phyloP scores from a whole-genome alignment of 495 filamentous ascomycete genomes.

The Talaromyces liani region DNA sequence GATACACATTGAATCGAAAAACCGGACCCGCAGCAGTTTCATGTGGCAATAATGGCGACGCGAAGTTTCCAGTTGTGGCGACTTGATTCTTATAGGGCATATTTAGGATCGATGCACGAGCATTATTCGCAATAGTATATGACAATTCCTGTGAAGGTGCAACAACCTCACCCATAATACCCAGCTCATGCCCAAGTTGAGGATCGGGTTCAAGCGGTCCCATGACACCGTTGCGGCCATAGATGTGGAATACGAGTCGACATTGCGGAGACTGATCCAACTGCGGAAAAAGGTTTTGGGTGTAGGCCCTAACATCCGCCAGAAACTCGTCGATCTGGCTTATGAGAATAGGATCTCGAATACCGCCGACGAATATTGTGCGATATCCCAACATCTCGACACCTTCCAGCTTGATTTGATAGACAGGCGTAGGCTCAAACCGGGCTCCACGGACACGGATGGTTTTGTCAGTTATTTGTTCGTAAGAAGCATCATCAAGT shows the following conservation, averaged over 20 bases:
- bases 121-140: constrained; percentile 26
- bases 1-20: constrained; percentile 39
- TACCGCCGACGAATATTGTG: constrained; percentile 36
- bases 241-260: constrained; percentile 33
- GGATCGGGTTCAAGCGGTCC: constrained; percentile 11
- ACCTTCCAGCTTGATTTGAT: constrained; percentile 41
- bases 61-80: constrained; percentile 39
- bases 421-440: constrained; percentile 24
- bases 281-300: constrained; percentile 16
- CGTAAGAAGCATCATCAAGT: constrained; percentile 26
- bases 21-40: constrained; percentile 30
- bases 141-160: constrained; percentile 33
- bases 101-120: constrained; percentile 31
- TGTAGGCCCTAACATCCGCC: constrained; percentile 18
- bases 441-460: constrained; percentile 29
- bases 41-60: constrained; percentile 26
- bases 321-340: constrained; percentile 28
- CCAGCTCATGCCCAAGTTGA: constrained; percentile 19
- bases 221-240: constrained; percentile 25
- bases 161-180: constrained; percentile 33
- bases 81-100: constrained; percentile 36
- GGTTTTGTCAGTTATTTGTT: constrained; percentile 30
- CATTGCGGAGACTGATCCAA: constrained; percentile 12
- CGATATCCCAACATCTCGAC: constrained; percentile 31
- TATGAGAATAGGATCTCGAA: constrained; percentile 41